Percentiles rank a stretch among this genome's conserved stretches.
Conservation (phyloP, 75 land plant species). For the Pinus taeda region DNA sequence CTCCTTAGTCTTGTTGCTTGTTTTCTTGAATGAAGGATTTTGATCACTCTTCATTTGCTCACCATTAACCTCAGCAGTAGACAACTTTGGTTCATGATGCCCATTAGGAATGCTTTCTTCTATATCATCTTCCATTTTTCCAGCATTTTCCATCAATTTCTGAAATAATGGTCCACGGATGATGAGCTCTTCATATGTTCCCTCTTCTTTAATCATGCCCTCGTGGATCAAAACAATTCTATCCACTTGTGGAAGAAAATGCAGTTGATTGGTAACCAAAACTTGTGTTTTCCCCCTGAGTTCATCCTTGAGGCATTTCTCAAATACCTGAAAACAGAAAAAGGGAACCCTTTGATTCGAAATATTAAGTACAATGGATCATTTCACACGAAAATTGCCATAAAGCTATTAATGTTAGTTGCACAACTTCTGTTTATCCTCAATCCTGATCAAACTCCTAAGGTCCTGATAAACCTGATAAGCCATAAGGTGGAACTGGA, state of each 20-base stretch:
- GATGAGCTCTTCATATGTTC: conserved; percentile 84
- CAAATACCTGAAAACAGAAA: conserved; percentile 72
- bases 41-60: conserved; percentile 13
- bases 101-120: conserved; percentile 31
- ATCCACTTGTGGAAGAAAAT: conserved; percentile 95
- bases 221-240: conserved; percentile 77
- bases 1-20: conserved; percentile 38
- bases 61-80: background rate
- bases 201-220: conserved; percentile 90
- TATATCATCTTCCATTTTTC: conserved; percentile 76
- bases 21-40: conserved; percentile 10
- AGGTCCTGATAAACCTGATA: no score
- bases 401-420: no score
- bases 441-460: no score
- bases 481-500: background rate
- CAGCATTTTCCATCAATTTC: conserved; percentile 98
- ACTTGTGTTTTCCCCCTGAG: conserved; percentile 80
- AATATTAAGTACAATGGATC: no score
- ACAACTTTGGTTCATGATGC: conserved; percentile 14
- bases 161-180: conserved; percentile 69
- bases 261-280: conserved; percentile 95
- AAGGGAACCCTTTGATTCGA: no score
- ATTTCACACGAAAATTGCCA: no score
- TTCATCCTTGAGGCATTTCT: conserved; percentile 79
- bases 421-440: no score